Base-by-base conservation (phyloP, 1,284 basidiomycete species). In the Melampsora americana region DNA sequence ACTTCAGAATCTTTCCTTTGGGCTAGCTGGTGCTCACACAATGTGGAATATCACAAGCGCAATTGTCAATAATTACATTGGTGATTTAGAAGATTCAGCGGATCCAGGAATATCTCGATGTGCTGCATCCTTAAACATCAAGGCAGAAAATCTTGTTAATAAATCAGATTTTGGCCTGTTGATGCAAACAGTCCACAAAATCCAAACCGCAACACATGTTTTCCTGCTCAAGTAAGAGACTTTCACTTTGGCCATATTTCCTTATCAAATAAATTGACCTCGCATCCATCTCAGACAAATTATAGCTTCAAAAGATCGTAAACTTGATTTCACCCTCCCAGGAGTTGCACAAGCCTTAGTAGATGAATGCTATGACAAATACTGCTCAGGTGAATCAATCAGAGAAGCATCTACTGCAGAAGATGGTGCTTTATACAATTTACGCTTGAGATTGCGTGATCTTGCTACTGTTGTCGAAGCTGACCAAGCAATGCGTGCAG, bases 241-340 rank as follows among this genome's bases (percentile, higher is more conserved):
- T 23, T 20, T 16, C 16, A 3, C 3, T 5, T 20, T 53, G 23
- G 23, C 5, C 5, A 20, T 18, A 53, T 23, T 53, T 53, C 14
- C 14, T 53, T 5, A 5, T 53, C 50, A 53, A 4, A 23, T 4
- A 5, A 53, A 5, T 53, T 87, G 39, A 95, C 35, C 9, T 3
- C 35, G 9, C 35, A 3, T 35, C 9, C 9, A 35, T 35, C 9
- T 35, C 35, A 35, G 35, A 35, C 35, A 35, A 35, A 20, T 53
- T 14, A 53, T 53, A 26, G 7, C 50, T 20, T 53, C 50, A 53
- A 53, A 53, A 26, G 18, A 26, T 53, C 6, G 6, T 5, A 20
- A 20, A 1, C 50, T 53, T 53, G 50, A 53, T 53, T 26, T 53
- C 6, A 26, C 50, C 16, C 6, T 20, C 0, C 50, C 7, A 20